A percentile compares a stretch with the other conserved stretches of the same genome.
Evolutionary conservation across 345 rosid species (phyloP).

Genomic region (Corymbia maculata): DNA sequence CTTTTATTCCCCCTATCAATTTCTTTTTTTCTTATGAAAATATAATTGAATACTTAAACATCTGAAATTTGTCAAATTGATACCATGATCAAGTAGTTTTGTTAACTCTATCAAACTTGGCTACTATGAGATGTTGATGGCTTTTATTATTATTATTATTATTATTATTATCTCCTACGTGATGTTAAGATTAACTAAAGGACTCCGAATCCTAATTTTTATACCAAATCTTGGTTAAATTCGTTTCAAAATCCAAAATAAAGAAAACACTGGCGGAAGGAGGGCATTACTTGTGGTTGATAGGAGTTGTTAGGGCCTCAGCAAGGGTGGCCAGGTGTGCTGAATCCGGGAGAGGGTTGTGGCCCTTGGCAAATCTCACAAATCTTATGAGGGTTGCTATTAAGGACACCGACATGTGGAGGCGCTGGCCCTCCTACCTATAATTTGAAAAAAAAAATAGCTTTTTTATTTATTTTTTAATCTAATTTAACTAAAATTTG

Average conservation of each 20-base stretch:
- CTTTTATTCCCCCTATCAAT: neutral
- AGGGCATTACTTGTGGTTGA: neutral
- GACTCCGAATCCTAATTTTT: neutral
- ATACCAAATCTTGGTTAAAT: neutral
- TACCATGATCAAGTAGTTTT: neutral
- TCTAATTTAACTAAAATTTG: neutral
- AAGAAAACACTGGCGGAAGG: accelerated
- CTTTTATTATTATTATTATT: neutral
- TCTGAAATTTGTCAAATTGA: neutral
- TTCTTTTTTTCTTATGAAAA: neutral
- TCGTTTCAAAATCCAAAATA: neutral
- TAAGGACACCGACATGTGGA: accelerated
- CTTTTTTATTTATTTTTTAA: neutral
- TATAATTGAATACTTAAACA: accelerated
- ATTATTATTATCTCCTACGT: neutral
- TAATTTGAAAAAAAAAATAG: accelerated
- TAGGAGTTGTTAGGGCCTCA: accelerated
- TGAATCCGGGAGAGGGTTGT: neutral
- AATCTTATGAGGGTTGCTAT: neutral
- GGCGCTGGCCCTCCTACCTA: accelerated
- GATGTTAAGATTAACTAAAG: neutral
- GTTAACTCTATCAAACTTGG: neutral
- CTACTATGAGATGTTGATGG: neutral
- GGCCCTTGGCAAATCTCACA: neutral
- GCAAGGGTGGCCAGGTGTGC: neutral